Conservation (phyloP, 2,329 filamentous ascomycete species). For the Drechslera avenae region DNA sequence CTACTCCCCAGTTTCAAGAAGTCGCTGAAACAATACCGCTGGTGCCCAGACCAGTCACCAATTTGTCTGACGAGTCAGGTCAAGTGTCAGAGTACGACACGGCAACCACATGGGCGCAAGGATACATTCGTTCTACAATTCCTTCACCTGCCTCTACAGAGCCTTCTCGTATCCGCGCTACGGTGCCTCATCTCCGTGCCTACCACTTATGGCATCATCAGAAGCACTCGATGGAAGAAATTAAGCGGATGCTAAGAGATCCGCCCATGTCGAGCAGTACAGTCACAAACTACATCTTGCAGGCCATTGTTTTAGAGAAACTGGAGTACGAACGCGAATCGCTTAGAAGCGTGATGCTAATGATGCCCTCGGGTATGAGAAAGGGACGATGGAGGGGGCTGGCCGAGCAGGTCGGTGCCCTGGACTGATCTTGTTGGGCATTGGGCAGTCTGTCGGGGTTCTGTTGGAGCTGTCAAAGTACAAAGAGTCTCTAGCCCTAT, state of each 20-base stretch:
- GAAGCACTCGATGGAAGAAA: conserved; percentile 25
- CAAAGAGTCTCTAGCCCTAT: too few relatives aligned
- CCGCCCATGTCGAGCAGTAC: conserved; percentile 38
- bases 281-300: conserved; percentile 37
- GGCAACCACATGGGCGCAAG: conserved; percentile 39
- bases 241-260: conserved; percentile 34
- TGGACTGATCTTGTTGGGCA: background rate
- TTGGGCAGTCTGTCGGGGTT: too few relatives aligned
- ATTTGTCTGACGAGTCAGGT: background rate
- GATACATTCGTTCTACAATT: conserved; percentile 36
- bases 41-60: background rate
- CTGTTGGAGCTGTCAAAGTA: too few relatives aligned
- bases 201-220: conserved; percentile 45
- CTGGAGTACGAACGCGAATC: conserved; percentile 32
- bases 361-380: conserved; percentile 30
- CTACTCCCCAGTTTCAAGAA: background rate
- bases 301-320: conserved; percentile 36
- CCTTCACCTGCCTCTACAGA: conserved; percentile 24
- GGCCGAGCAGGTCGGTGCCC: conserved; percentile 28
- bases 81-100: conserved; percentile 27
- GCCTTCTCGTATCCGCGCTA: conserved; percentile 37
- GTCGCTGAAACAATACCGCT: background rate
- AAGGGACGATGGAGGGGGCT: conserved; percentile 34
- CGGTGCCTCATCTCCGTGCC: conserved; percentile 37
- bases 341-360: conserved; percentile 27